Conservation (phyloP, 2,329 filamentous ascomycete species). For the Monosporascus sp. region DNA sequence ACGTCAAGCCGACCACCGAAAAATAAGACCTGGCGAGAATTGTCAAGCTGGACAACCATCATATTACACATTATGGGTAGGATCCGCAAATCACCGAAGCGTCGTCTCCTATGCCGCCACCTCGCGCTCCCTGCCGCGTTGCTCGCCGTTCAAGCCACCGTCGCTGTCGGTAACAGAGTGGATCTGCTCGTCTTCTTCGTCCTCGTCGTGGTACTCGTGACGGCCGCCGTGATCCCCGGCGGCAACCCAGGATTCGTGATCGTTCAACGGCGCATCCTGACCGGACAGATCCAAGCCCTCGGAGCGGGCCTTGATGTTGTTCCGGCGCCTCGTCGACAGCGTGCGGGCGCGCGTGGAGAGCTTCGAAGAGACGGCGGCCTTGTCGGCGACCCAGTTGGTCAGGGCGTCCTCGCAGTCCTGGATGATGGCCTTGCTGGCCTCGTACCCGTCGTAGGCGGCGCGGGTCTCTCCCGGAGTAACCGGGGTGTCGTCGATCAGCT, state of each 20-base stretch:
- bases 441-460: slow-evolving; percentile 93
- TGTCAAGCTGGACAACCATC: neutral
- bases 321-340: slow-evolving; percentile 76
- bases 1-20: neutral
- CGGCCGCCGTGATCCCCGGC: slow-evolving; percentile 56
- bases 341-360: slow-evolving; percentile 84
- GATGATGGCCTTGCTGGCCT: slow-evolving; percentile 97
- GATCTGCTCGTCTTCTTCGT: slow-evolving; percentile 60
- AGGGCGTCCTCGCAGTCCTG: slow-evolving; percentile 97
- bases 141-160: slow-evolving; percentile 49
- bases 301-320: slow-evolving; percentile 61
- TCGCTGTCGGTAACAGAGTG: slow-evolving; percentile 50
- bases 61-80: slow-evolving; percentile 25
- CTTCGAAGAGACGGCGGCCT: slow-evolving; percentile 81
- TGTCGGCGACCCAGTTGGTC: slow-evolving; percentile 92
- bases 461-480: slow-evolving; percentile 97
- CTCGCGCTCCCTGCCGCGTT: slow-evolving; percentile 25
- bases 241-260: slow-evolving; percentile 79
- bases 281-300: slow-evolving; percentile 74
- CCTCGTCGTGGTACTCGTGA: slow-evolving; percentile 54
- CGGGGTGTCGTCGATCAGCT: slow-evolving; percentile 92
- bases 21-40: no score
- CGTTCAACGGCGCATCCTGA: slow-evolving; percentile 75
- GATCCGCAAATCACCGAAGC: neutral
- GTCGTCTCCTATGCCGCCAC: slow-evolving; percentile 9